Base-by-base conservation (phyloP, 495 filamentous ascomycete species). In the Trichocladium antarcticum region DNA sequence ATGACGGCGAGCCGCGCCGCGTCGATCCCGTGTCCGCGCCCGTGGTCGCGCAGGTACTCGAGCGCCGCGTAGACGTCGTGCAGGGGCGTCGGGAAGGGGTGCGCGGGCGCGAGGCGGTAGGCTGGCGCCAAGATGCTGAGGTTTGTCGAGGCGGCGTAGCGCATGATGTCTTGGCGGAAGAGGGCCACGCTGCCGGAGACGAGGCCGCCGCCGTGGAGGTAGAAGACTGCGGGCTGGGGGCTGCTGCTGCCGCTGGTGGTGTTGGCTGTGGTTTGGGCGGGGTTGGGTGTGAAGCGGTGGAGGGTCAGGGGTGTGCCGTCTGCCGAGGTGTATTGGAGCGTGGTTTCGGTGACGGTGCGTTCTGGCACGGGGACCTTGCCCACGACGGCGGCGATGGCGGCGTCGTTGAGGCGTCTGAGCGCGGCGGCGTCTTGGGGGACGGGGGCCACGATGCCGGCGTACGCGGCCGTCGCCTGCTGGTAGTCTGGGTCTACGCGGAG, bases 71-170 rank as follows among this genome's bases (percentile, higher is more conserved):
- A 69, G 45, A 55, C 54, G 53, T 70, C 68, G 7, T 70, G 59
- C 10, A 67, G 34, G 1, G 62, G 52, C 9, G 57, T 51, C 0
- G 68, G 65, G 39, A 53, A 56, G 2, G 61, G 63, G 38, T 65
- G 35, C 41, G 73, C 71, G 6, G 70, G 71, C 0, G 69, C 64
- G 7, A 68, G 47, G 0, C 71, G 66, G 52, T 74, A 74, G 0
- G 65, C 51, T 2, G 68, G 64, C 4, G 61, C 59, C 39, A 64
- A 65, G 47, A 68, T 42, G 29, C 59, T 45, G 15, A 60, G 44
- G 9, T 49, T 52, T 16, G 58, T 53, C 1, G 29, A 27, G 22
- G 56, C 29, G 12, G 59, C 58, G 7, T 63, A 51, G 12, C 50
- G 54, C 10, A 56, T 51, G 15, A 63, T 55, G 5, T 37, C 29